Conservation (phyloP, 257 asterid genomes). For the Salvia splendens region DNA sequence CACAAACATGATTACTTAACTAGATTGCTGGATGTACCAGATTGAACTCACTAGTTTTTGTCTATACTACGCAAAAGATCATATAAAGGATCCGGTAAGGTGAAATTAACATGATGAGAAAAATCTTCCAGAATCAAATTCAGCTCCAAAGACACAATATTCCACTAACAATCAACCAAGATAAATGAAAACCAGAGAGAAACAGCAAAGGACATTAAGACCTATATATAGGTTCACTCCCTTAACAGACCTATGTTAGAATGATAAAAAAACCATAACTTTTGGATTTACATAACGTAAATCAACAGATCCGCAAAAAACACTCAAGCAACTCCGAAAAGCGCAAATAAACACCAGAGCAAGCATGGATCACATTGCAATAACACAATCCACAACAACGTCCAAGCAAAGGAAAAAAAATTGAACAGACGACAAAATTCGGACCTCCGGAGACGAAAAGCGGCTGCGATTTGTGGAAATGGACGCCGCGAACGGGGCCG, state of each 20-base stretch:
- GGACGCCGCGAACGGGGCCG: slow-evolving; percentile 94
- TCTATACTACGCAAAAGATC: slow-evolving; percentile 13
- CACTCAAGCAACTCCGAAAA: not conserved
- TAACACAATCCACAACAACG: not conserved
- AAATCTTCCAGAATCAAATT: slow-evolving; percentile 3
- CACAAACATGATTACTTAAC: not conserved
- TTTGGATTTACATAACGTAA: slow-evolving; percentile 3
- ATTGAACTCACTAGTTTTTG: slow-evolving; percentile 8
- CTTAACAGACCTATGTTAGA: slow-evolving; percentile 16
- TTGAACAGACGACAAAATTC: not conserved
- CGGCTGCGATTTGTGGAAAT: slow-evolving; percentile 88
- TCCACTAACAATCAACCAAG: not conserved
- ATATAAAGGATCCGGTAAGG: not conserved
- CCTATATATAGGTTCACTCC: slow-evolving; percentile 13
- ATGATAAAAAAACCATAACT: not conserved
- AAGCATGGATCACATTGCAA: slow-evolving; percentile 32
- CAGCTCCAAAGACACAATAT: slow-evolving; percentile 12
- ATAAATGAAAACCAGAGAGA: not conserved
- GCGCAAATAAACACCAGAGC: slow-evolving; percentile 11
- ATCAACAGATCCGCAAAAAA: slow-evolving; percentile 37
- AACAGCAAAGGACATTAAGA: not conserved
- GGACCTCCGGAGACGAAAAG: slow-evolving; percentile 94
- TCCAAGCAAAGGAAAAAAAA: not conserved
- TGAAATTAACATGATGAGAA: slow-evolving; percentile 9
- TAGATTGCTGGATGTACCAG: slow-evolving; percentile 1